Percentiles rank a stretch among this genome's conserved stretches.
phyloP scores from a whole-genome alignment of 257 asterid genomes.

The Solanum raphanifolium region DNA sequence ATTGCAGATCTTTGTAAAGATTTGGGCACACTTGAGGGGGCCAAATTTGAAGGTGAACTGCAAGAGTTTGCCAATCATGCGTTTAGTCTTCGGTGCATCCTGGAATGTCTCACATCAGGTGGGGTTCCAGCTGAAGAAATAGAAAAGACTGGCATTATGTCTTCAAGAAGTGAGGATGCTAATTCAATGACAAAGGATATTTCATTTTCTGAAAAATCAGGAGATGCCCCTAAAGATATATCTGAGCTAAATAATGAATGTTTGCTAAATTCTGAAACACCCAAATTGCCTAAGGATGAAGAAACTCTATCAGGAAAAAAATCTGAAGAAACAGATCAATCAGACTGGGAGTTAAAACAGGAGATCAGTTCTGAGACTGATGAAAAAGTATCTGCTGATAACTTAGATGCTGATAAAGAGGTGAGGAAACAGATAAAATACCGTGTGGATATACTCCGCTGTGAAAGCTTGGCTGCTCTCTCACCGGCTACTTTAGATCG shows the following conservation, averaged over 20 bases:
- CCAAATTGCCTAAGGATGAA: slow-evolving; percentile 25
- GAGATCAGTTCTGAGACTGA: slow-evolving; percentile 32
- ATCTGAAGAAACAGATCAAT: slow-evolving; percentile 26
- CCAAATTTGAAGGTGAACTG: slow-evolving; percentile 96
- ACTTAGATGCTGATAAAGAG: slow-evolving; percentile 33
- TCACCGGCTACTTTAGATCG: slow-evolving; percentile 91
- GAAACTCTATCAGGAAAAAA: slow-evolving; percentile 20
- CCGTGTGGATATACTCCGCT: slow-evolving; percentile 88
- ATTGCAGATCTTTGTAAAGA: slow-evolving; percentile 91
- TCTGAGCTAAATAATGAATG: slow-evolving; percentile 23
- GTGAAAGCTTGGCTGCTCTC: slow-evolving; percentile 97
- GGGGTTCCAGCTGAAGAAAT: slow-evolving; percentile 50
- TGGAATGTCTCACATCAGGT: slow-evolving; percentile 93
- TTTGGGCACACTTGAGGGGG: slow-evolving; percentile 80
- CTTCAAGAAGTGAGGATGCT: slow-evolving; percentile 33
- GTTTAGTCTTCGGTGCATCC: slow-evolving; percentile 85
- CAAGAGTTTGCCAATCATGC: slow-evolving; percentile 99
- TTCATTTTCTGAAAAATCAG: slow-evolving; percentile 18
- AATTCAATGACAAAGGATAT: slow-evolving; percentile 25
- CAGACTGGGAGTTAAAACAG: slow-evolving; percentile 23
- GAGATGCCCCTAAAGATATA: slow-evolving; percentile 16
- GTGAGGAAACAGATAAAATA: slow-evolving; percentile 53
- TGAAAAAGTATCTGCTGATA: slow-evolving; percentile 35
- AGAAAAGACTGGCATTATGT: slow-evolving; percentile 20
- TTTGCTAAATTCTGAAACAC: slow-evolving; percentile 9